phyloP scores from a whole-genome alignment of 1,139 yeast genomes.

The Yamadazyma buinensis region DNA sequence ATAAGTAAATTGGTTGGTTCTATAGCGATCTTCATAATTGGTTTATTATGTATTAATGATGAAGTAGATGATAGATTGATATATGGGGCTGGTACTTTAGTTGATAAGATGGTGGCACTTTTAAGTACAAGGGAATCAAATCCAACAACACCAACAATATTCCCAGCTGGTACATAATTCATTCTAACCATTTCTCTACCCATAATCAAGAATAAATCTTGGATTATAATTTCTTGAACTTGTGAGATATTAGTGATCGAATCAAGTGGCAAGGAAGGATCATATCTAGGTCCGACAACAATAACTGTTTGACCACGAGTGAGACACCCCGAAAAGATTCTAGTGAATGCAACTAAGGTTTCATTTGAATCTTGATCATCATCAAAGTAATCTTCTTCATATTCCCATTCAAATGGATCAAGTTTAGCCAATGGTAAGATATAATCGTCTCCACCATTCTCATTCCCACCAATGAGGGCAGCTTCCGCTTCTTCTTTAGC shows the following conservation, averaged over 20 bases:
- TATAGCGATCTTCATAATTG: constrained; percentile 89
- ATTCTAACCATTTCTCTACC: constrained; percentile 84
- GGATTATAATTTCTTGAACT: constrained; percentile 46
- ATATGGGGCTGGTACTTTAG: constrained; percentile 40
- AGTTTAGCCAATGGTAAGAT: constrained; percentile 25
- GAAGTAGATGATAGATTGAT: constrained; percentile 65
- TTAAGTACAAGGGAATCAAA: constrained; percentile 78
- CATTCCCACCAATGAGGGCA: constrained; percentile 10
- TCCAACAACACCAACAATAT: constrained; percentile 92
- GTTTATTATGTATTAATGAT: constrained; percentile 59
- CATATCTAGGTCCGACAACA: constrained; percentile 83
- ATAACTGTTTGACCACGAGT: constrained; percentile 69
- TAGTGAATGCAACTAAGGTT: constrained; percentile 78
- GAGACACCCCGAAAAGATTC: constrained; percentile 84
- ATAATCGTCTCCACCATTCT: constrained; percentile 21
- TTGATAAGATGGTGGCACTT: constrained; percentile 69
- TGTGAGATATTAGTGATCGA: constrained; percentile 41
- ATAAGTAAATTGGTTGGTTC: constrained; percentile 89
- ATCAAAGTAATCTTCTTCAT: constrained; percentile 39
- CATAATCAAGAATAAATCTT: constrained; percentile 80
- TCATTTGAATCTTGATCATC: constrained; percentile 51
- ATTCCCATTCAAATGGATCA: constrained; percentile 46
- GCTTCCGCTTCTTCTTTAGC: constrained; percentile 18
- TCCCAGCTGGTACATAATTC: constrained; percentile 87
- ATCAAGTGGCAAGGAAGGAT: constrained; percentile 60